Conservation (phyloP, 164 flowering plant genomes). For the Vitis vinifera region ASM3070453v1 NC_081822.1:7127501-7128000, state of each 20-base stretch:
- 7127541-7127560: conserved; percentile 69
- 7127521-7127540: conserved; percentile 73
- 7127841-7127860: conserved; percentile 88
- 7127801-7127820: conserved; percentile 76
- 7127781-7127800: conserved; percentile 84
- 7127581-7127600: conserved; percentile 70
- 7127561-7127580: conserved; percentile 60
- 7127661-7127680: conserved; percentile 50
- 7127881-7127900: conserved; percentile 75
- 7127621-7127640: conserved; percentile 74
- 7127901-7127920: conserved; percentile 9
- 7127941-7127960: not conserved
- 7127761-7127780: conserved; percentile 74
- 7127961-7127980: conserved; percentile 10
- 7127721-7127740: not conserved
- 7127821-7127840: conserved; percentile 74
- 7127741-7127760: conserved; percentile 34
- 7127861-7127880: conserved; percentile 98
- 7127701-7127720: not conserved
- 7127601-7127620: conserved; percentile 75
- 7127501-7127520: conserved; percentile 60
- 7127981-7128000: conserved; percentile 11
- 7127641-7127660: conserved; percentile 86
- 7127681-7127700: not conserved
- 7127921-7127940: conserved; percentile 3